phyloP scores from a whole-genome alignment of 2,329 filamentous ascomycete genomes.

The Aspergillus latus region DNA sequence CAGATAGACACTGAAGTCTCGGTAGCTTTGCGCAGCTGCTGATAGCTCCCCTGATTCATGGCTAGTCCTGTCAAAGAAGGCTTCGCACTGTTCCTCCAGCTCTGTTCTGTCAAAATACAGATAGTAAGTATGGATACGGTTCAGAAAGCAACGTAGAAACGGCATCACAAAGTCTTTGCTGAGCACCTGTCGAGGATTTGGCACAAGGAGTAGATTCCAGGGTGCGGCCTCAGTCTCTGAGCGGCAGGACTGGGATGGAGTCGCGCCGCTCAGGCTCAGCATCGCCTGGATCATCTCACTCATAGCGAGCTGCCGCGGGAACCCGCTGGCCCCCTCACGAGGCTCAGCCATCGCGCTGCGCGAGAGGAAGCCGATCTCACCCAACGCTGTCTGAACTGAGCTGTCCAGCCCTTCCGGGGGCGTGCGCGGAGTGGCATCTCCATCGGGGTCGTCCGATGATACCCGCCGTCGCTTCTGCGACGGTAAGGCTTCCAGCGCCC shows the following conservation, averaged over 20 bases:
- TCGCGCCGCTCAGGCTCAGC: conserved; percentile 17
- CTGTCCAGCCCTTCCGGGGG: not conserved
- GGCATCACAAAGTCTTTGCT: conserved; percentile 6
- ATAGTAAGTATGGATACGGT: conserved; percentile 10
- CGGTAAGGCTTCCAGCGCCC: conserved; percentile 15
- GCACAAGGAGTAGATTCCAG: not conserved
- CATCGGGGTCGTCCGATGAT: not conserved
- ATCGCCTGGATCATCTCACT: conserved; percentile 22
- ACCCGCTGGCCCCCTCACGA: conserved; percentile 19
- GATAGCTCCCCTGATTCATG: not conserved
- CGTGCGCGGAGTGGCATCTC: not conserved
- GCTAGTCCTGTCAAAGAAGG: conserved; percentile 8
- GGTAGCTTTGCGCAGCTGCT: not conserved
- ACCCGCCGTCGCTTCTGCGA: conserved; percentile 13
- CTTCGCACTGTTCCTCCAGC: conserved; percentile 13
- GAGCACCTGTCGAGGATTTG: not conserved
- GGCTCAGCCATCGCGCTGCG: conserved; percentile 35
- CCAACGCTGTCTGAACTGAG: conserved; percentile 29
- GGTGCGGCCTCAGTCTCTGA: not conserved
- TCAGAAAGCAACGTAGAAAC: conserved; percentile 17
- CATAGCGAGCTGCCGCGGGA: conserved; percentile 24
- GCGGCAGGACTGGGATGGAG: conserved; percentile 12
- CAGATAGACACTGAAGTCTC: conserved; percentile 20
- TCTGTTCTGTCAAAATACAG: conserved; percentile 15
- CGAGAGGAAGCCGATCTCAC: conserved; percentile 32